phyloP scores from a whole-genome alignment of 2,329 filamentous ascomycete species.

The Sporothrix euskadiensis region DNA sequence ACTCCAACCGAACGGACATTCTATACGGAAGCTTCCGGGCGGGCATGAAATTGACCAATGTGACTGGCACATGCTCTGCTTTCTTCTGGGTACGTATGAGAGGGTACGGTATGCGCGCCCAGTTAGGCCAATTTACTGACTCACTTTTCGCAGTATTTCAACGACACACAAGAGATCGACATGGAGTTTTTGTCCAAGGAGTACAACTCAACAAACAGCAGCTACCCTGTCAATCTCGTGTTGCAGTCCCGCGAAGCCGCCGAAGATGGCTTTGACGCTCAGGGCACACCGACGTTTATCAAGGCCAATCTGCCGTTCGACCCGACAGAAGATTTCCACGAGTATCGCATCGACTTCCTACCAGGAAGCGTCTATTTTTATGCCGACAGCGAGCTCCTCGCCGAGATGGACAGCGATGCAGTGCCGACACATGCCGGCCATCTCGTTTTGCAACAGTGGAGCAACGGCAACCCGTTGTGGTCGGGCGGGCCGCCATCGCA shows the following conservation, averaged over 20 bases:
- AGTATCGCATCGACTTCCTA: slow-evolving; percentile 77
- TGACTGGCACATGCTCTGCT: slow-evolving; percentile 69
- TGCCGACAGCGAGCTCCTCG: slow-evolving; percentile 61
- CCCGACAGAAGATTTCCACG: slow-evolving; percentile 66
- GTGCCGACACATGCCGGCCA: slow-evolving; percentile 64
- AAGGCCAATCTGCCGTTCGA: slow-evolving; percentile 64
- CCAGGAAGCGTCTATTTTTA: slow-evolving; percentile 66
- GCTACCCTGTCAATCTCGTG: slow-evolving; percentile 70
- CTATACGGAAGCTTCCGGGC: slow-evolving; percentile 70
- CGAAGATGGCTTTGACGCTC: slow-evolving; percentile 62
- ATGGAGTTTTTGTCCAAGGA: slow-evolving; percentile 74
- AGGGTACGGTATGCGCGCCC: too few relatives aligned
- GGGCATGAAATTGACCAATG: slow-evolving; percentile 62
- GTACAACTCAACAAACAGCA: slow-evolving; percentile 52
- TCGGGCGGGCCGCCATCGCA: slow-evolving; percentile 65
- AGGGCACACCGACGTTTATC: slow-evolving; percentile 58
- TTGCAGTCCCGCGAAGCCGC: slow-evolving; percentile 66
- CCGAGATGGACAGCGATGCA: slow-evolving; percentile 56
- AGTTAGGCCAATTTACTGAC: not conserved
- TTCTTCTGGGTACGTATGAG: slow-evolving; percentile 69
- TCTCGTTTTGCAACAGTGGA: slow-evolving; percentile 74
- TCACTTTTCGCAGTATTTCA: slow-evolving; percentile 61
- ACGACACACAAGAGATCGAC: slow-evolving; percentile 78
- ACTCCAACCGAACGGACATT: slow-evolving; percentile 61
- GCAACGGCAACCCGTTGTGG: slow-evolving; percentile 72